Conservation (phyloP, 257 asterid species). For the Echium plantagineum region DNA sequence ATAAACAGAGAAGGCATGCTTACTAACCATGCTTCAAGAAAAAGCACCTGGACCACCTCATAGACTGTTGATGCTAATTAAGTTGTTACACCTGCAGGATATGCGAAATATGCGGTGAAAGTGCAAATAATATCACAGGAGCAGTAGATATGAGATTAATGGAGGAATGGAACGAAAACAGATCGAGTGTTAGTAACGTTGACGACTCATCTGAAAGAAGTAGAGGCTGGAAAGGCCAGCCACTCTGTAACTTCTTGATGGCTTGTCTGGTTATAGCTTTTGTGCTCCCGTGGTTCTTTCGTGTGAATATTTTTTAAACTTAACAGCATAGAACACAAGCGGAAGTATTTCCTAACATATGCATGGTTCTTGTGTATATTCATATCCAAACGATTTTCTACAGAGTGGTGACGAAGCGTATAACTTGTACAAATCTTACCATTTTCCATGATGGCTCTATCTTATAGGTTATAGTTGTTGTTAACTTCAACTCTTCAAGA, state of each 20-base stretch:
- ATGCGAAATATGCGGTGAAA: constrained; percentile 77
- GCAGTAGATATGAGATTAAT: constrained; percentile 33
- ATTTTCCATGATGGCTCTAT: no score
- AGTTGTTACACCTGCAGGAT: constrained; percentile 27
- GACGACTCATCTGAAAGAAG: constrained; percentile 13
- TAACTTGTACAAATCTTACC: no score
- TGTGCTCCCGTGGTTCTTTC: constrained; percentile 74
- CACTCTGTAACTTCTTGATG: constrained; percentile 62
- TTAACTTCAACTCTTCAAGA: background rate
- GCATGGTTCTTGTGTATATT: background rate
- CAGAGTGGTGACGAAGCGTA: no score
- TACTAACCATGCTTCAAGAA: no score
- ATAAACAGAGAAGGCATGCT: no score
- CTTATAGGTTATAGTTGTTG: no score
- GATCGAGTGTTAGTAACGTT: constrained; percentile 4
- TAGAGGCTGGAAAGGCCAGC: constrained; percentile 50
- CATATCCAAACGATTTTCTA: no score
- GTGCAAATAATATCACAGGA: constrained; percentile 47
- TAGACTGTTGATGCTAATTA: background rate
- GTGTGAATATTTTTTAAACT: constrained; percentile 43
- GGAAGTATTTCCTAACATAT: background rate
- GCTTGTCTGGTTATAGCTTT: constrained; percentile 69
- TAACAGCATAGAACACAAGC: background rate
- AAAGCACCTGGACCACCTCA: background rate
- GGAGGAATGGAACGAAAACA: constrained; percentile 58